These are phyloP conservation scores for Fusarium tuaranense DNA, from an alignment of 2,329 filamentous ascomycete genomes.

Conservation along the genomic window DNA sequence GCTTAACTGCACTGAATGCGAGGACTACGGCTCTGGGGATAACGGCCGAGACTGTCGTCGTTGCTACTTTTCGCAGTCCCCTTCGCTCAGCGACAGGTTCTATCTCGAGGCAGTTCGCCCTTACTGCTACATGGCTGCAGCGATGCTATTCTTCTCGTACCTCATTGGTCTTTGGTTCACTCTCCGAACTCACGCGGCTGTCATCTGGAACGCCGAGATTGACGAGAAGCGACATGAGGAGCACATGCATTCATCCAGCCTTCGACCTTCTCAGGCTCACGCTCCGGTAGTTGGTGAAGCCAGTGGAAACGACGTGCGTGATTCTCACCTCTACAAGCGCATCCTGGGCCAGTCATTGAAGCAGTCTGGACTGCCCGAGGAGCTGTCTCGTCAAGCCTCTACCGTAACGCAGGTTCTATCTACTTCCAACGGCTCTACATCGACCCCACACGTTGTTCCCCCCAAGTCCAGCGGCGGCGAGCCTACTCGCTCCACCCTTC, in stretches of 20 bases:
- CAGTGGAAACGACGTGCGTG: conserved; percentile 78
- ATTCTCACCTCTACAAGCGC: conserved; percentile 91
- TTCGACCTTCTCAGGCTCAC: conserved; percentile 50
- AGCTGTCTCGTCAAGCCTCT: conserved; percentile 56
- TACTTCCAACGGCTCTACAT: conserved; percentile 57
- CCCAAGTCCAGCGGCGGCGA: conserved; percentile 69
- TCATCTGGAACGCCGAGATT: conserved; percentile 92
- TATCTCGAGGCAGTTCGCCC: conserved; percentile 91
- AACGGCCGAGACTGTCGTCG: conserved; percentile 82
- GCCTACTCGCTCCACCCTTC: conserved; percentile 56
- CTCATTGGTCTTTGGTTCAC: conserved; percentile 96
- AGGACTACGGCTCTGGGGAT: conserved; percentile 57
- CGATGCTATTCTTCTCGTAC: conserved; percentile 91
- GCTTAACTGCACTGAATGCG: conserved; percentile 81
- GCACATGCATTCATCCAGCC: conserved; percentile 49
- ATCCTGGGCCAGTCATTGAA: conserved; percentile 92
- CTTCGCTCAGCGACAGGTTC: conserved; percentile 87
- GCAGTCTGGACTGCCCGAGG: conserved; percentile 78
- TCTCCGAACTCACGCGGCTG: conserved; percentile 91
- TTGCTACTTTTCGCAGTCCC: conserved; percentile 92
- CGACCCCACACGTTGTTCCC: conserved; percentile 80
- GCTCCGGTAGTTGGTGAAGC: conserved; percentile 56
- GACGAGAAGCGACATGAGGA: conserved; percentile 81
- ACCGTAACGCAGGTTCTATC: conserved; percentile 46
- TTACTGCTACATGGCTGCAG: conserved; percentile 90